Evolutionary conservation across 495 filamentous ascomycete genomes (phyloP).

Genomic region (Lophium mytilinum): DNA sequence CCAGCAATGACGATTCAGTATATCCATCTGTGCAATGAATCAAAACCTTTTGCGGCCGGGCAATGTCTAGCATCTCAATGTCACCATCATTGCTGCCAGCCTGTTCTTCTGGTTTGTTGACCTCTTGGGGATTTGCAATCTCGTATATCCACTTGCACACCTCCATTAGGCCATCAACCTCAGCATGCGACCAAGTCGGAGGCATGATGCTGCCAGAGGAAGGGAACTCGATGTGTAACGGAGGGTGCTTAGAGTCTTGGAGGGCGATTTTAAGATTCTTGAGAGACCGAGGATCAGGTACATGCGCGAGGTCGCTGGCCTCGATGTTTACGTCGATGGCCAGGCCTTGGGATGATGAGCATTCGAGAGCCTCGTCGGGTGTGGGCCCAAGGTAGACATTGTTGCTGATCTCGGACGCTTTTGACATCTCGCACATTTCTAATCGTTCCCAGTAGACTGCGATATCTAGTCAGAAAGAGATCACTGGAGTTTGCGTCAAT

Average conservation of each 20-base stretch:
- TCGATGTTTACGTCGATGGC: constrained; percentile 72
- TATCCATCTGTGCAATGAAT: constrained; percentile 95
- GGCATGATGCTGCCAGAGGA: constrained; percentile 84
- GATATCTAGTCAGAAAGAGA: background rate
- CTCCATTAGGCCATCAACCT: constrained; percentile 73
- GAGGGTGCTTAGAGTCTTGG: constrained; percentile 26
- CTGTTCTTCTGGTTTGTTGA: constrained; percentile 29
- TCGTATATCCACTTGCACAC: constrained; percentile 86
- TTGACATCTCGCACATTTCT: constrained; percentile 92
- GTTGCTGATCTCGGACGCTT: constrained; percentile 72
- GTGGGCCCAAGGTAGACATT: constrained; percentile 92
- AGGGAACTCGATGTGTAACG: constrained; percentile 70
- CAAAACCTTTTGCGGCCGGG: constrained; percentile 48
- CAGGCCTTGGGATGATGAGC: constrained; percentile 18
- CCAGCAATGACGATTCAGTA: constrained; percentile 84
- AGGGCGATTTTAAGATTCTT: constrained; percentile 53
- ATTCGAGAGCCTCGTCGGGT: constrained; percentile 53
- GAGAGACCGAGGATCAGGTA: constrained; percentile 48
- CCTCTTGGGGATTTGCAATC: constrained; percentile 51
- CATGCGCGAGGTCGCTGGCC: constrained; percentile 69
- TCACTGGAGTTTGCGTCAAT: background rate
- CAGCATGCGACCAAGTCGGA: constrained; percentile 67
- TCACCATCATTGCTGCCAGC: constrained; percentile 29
- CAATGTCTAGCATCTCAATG: constrained; percentile 37
- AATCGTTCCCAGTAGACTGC: constrained; percentile 72